phyloP scores from a whole-genome alignment of 2,329 filamentous ascomycete genomes.

The Aspergillus neotritici region DNA sequence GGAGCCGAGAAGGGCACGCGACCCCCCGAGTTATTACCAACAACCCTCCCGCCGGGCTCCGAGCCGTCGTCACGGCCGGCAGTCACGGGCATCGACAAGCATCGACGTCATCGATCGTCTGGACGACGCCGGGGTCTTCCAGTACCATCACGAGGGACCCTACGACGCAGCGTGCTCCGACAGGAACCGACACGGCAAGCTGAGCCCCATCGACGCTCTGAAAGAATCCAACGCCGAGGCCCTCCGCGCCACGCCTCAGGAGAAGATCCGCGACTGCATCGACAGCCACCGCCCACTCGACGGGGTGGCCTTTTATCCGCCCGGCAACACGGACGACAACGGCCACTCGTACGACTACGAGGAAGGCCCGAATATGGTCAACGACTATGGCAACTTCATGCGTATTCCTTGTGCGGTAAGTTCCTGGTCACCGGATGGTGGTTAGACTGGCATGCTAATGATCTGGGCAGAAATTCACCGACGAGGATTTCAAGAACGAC shows the following conservation, averaged over 20 bases:
- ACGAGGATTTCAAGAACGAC: conserved; percentile 37
- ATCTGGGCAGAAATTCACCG: conserved; percentile 32
- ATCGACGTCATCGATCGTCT: conserved; percentile 77
- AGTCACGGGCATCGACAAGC: conserved; percentile 5
- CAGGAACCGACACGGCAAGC: conserved; percentile 60
- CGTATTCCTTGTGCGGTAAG: conserved; percentile 68
- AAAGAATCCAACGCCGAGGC: conserved; percentile 67
- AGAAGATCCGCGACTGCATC: conserved; percentile 71
- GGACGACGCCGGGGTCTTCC: conserved; percentile 58
- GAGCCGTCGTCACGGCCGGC: conserved; percentile 14
- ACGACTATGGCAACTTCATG: conserved; percentile 61
- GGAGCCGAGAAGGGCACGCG: conserved; percentile 18
- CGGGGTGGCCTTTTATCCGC: conserved; percentile 70
- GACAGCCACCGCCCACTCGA: conserved; percentile 71
- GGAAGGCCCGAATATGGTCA: conserved; percentile 84
- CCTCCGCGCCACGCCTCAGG: conserved; percentile 70
- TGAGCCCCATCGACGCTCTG: conserved; percentile 72
- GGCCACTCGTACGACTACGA: conserved; percentile 71
- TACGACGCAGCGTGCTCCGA: conserved; percentile 76
- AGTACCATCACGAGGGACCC: conserved; percentile 85
- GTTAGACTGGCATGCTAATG: conserved; percentile 7
- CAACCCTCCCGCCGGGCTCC: conserved; percentile 5
- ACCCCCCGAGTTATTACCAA: conserved; percentile 6
- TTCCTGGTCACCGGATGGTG: conserved; percentile 14
- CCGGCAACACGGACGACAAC: conserved; percentile 61